Base-by-base conservation (phyloP, 257 asterid genomes). In the Forsythia viridissima region DNA sequence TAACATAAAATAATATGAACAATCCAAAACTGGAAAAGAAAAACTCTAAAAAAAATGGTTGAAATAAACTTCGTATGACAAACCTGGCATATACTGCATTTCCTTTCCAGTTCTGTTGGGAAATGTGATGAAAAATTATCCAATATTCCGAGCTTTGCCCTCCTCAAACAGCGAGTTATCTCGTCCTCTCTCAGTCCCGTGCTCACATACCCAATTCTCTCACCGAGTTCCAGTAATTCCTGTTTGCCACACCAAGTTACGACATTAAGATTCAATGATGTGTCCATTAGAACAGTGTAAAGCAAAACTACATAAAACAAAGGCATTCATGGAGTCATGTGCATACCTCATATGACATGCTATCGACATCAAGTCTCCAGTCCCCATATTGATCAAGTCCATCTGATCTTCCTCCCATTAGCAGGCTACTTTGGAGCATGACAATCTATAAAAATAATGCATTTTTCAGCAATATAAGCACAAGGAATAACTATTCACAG, bases 51-150 rank as follows among this genome's bases (percentile, higher is more conserved):
- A 2, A 16, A 15, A 15, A 55, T 16, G 65, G 24, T 55, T 16
- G 67, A 55, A 55, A 55, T 55, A 18, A 55, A 55, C 16, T 55
- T 55, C 30, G 8, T 13, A 39, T 44, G 70, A 76, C 84, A n/a
- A 82, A 94, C 98, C 97, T 94, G 98, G 86, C 98, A 94, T 73
- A 94, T 87, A 79, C 93, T 91, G 94, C 97, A 94, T 75, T 84
- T 88, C 79, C 77, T 87, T 80, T 91, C 97, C 80, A 39, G 67
- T 66, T 86, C 91, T 0, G 91, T 66, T 9, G 78, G 77, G 7
- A 82, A 70, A 80, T 87, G 85, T 52, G 81, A 24, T 10, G 87
- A 84, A 36, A 79, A 76, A 76, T 85, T 81, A 36, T 76, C 83
- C 41, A 81, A 46, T 37, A 69, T 41, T 0, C 86, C 81, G 18